These are phyloP conservation scores for Monosporozyma servazzii DNA, from an alignment of 805 yeast species.

Conservation along the genomic window DNA sequence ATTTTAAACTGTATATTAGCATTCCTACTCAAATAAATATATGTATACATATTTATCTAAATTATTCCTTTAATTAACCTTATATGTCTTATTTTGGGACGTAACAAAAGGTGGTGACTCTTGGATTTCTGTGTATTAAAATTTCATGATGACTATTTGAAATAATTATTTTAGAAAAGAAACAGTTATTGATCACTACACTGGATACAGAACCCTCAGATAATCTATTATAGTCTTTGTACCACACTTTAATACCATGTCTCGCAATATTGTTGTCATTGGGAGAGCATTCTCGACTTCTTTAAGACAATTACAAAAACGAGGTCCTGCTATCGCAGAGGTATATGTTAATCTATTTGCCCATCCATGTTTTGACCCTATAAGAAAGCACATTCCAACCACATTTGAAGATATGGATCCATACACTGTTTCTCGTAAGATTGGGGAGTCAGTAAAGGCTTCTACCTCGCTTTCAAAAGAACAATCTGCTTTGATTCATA, in stretches of 20 bases:
- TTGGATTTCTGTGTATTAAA: neutral
- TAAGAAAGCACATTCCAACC: conserved; percentile 8
- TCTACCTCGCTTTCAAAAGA: conserved; percentile 4
- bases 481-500: conserved; percentile 17
- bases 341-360: conserved; percentile 6
- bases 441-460: conserved; percentile 9
- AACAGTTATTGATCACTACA: neutral
- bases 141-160: neutral
- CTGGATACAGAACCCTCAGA: neutral
- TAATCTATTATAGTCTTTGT: too few relatives aligned
- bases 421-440: conserved; percentile 14
- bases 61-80: neutral
- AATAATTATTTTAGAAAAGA: neutral
- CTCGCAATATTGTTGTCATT: conserved; percentile 8
- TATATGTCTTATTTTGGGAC: neutral
- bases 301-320: neutral
- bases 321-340: neutral
- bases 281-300: conserved; percentile 7
- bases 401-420: conserved; percentile 10
- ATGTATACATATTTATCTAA: neutral
- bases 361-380: conserved; percentile 15
- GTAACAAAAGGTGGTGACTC: neutral
- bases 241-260: neutral
- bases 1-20: neutral
- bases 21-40: neutral